A percentile compares a stretch with the other conserved stretches of the same genome.
Evolutionary conservation across 495 filamentous ascomycete species (phyloP).

Genomic region (Neurospora sp.): DNA sequence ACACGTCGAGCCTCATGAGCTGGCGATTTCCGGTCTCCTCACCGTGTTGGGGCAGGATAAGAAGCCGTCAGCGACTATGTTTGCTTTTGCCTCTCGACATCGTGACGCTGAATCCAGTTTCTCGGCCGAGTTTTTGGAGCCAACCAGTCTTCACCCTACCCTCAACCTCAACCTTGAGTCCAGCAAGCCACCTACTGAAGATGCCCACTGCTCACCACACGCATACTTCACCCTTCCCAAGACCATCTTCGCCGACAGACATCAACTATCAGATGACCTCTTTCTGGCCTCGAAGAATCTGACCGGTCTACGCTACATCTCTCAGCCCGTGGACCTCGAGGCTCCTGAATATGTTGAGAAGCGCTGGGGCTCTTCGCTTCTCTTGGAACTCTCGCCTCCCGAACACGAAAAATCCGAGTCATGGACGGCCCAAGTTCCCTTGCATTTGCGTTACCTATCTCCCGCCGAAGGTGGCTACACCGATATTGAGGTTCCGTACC

Average conservation of each 20-base stretch:
- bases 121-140: slow-evolving; percentile 47
- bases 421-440: slow-evolving; percentile 71
- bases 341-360: slow-evolving; percentile 72
- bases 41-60: slow-evolving; percentile 68
- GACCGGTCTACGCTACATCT: slow-evolving; percentile 51
- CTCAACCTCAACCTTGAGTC: slow-evolving; percentile 49
- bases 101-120: slow-evolving; percentile 42
- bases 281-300: slow-evolving; percentile 60
- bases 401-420: slow-evolving; percentile 13
- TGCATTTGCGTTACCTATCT: slow-evolving; percentile 79
- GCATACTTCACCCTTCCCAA: slow-evolving; percentile 83
- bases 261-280: slow-evolving; percentile 39
- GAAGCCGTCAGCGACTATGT: slow-evolving; percentile 58
- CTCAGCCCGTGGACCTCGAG: slow-evolving; percentile 84
- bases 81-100: slow-evolving; percentile 86
- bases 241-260: slow-evolving; percentile 74
- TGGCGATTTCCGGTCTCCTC: slow-evolving; percentile 70
- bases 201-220: slow-evolving; percentile 56
- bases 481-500: slow-evolving; percentile 50
- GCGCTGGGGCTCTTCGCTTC: slow-evolving; percentile 70
- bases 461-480: slow-evolving; percentile 44
- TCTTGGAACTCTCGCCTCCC: slow-evolving; percentile 63
- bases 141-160: slow-evolving; percentile 82
- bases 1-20: slow-evolving; percentile 52
- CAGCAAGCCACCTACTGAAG: slow-evolving; percentile 27